phyloP scores from a whole-genome alignment of 306 rosid species.

The Cucurbita moschata region DNA sequence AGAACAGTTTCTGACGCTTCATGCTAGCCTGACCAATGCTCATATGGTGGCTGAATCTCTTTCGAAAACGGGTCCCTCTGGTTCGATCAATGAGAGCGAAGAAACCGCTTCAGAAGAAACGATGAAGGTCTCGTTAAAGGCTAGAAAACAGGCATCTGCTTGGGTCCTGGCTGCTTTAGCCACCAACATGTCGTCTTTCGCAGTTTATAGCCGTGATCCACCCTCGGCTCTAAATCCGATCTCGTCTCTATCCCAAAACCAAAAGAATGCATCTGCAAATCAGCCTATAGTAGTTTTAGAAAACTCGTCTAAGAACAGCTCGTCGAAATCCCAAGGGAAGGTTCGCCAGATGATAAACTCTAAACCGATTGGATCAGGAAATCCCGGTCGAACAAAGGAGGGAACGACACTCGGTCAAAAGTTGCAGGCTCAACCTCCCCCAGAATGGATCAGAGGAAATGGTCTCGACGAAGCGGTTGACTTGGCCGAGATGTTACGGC shows the following conservation, averaged over 20 bases:
- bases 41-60: conserved; percentile 45
- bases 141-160: conserved; percentile 45
- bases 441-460: conserved; percentile 70
- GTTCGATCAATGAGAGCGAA: conserved; percentile 44
- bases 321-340: conserved; percentile 41
- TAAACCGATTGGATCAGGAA: conserved; percentile 32
- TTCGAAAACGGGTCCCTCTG: conserved; percentile 30
- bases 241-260: conserved; percentile 39
- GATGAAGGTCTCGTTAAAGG: conserved; percentile 37
- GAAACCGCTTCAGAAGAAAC: conserved; percentile 47
- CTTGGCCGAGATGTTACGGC: conserved; percentile 46
- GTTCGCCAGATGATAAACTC: conserved; percentile 24
- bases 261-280: conserved; percentile 33
- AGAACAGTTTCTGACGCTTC: conserved; percentile 72
- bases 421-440: conserved; percentile 37
- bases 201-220: conserved; percentile 44
- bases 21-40: conserved; percentile 39
- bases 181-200: conserved; percentile 61
- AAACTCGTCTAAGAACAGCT: conserved; percentile 39
- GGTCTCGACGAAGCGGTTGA: conserved; percentile 55
- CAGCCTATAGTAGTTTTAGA: conserved; percentile 53
- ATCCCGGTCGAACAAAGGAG: conserved; percentile 37
- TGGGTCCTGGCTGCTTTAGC: conserved; percentile 90
- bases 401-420: conserved; percentile 32
- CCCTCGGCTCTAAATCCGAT: conserved; percentile 21